phyloP scores from a whole-genome alignment of 2,329 filamentous ascomycete species.

The Cercospora citrullina region DNA sequence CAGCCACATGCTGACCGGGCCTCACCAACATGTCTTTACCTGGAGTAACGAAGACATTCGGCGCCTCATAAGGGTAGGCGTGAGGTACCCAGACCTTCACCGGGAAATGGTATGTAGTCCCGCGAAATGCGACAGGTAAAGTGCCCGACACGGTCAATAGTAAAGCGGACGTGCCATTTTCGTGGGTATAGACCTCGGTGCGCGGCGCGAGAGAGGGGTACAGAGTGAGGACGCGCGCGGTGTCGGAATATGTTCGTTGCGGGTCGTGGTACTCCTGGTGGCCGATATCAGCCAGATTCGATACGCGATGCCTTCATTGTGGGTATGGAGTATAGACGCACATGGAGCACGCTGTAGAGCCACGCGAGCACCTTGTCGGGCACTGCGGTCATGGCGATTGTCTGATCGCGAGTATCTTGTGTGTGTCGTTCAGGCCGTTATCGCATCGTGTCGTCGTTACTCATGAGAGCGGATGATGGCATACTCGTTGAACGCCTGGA shows the following conservation, averaged over 20 bases:
- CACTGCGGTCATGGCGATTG: conserved; percentile 55
- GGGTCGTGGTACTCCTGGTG: conserved; percentile 87
- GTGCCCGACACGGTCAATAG: conserved; percentile 85
- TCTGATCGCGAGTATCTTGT: neutral
- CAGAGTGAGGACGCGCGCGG: conserved; percentile 76
- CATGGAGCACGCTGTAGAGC: conserved; percentile 80
- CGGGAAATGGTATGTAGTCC: conserved; percentile 85
- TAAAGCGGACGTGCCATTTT: conserved; percentile 81
- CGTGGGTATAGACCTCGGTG: conserved; percentile 94
- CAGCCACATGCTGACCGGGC: conserved; percentile 91
- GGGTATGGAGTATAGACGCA: conserved; percentile 44
- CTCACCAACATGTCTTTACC: conserved; percentile 85
- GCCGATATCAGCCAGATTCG: conserved; percentile 30
- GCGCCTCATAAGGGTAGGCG: conserved; percentile 80
- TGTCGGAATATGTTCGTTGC: conserved; percentile 88
- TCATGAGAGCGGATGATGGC: conserved; percentile 4
- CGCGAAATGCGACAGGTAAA: conserved; percentile 86
- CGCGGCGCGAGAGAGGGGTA: conserved; percentile 78
- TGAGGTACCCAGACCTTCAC: conserved; percentile 92
- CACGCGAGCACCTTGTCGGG: conserved; percentile 90
- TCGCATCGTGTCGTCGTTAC: conserved; percentile 12
- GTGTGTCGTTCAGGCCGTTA: neutral
- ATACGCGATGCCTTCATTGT: neutral
- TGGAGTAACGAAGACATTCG: conserved; percentile 84
- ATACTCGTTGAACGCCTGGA: neutral